Evolutionary conservation across 2,329 filamentous ascomycete species (phyloP), one percentile per base, ranked within the genome.

Genomic region (Colletotrichum australisinense): DNA sequence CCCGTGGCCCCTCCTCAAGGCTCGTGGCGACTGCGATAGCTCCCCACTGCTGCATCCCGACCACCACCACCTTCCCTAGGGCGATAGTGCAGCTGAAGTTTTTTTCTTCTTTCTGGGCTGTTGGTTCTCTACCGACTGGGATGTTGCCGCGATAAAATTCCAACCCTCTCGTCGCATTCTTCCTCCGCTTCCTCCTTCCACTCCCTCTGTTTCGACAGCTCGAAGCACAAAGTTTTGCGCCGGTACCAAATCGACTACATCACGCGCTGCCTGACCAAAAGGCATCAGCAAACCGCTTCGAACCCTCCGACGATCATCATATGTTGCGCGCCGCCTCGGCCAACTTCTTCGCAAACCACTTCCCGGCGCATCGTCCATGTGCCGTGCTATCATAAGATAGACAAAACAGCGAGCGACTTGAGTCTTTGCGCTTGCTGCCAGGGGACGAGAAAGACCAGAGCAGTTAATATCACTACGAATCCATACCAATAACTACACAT

Each of bases 351-450:
- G 67, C 59, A 68, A 12, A 63, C 65, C 72, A 74, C 67, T 77
- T 80, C 46, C 60, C 64, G 82, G 82, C 84, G 79, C 83, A 81
- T 80, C 76, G 63, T 81, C 76, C 76, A 88, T 88, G 86, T 83
- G 86, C 84, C 84, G 78, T 71, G 72, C 76, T 70, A 76, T 71
- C 62, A 58, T 74, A 76, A 81, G 78, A 82, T 88, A 88, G 81
- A 77, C 79, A 76, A 69, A 78, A 76, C 83, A 82, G 88, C 88
- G 88, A 83, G 89, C 89, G 89, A 91, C 89, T 91, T 91, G 78
- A 88, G 89, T 91, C 89, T 91, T 91, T 91, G 89, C 89, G 89
- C 88, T 90, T 90, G 89, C 88, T 89, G 78, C 77, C 79, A 78
- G 84, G 85, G 81, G 85, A 85, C 82, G 84, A 88, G 86, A 90